Evolutionary conservation across 2,329 filamentous ascomycete species (phyloP), one percentile per base, ranked within the genome.

Genomic region (Aspergillus luchuensis): DNA sequence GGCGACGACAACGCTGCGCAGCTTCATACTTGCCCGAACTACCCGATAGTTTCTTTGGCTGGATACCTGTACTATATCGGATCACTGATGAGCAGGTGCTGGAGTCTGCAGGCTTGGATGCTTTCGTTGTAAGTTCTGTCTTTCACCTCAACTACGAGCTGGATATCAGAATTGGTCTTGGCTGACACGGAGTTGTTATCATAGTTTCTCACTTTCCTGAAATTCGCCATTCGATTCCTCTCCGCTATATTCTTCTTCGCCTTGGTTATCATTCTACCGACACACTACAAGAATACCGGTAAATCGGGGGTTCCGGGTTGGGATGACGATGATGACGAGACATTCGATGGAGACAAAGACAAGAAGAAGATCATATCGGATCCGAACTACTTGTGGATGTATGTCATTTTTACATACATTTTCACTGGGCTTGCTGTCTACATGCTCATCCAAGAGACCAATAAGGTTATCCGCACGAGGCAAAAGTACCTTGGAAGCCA

Each of bases 401-500:
- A 98, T 71, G 85, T 97, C 13, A 82, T 91, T n/a, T 99, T 99
- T 69, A 91, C 92, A 1, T 99, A 97, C 79, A 83, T 98, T 54
- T 99, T 98, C 75, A 94, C 90, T 5, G 86, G 82, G 1, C 78
- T 98, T 45, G 90, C 91, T 0, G 80, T 97, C 11, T 96, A 93
- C 73, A 85, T 94, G 67, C 87, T 98, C 69, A 87, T 94, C 60
- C 84, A 85, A 45, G 89, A 97, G 77, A 98, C 95, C 0, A 87
- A 89, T 67, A 89, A 88, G 61, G 89, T 99, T 56, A 96, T 98
- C 65, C 86, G 89, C 59, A 85, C 94, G 30, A 84, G 95, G 23
- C 95, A 99, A 75, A 88, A 92, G 60, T 99, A 97, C 72, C 84
- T 99, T 8, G 95, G 95, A 11, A 92, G 89, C 21, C 94, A 98